Conservation (phyloP, 2,329 filamentous ascomycete species). For the Phialophora expanda region DNA sequence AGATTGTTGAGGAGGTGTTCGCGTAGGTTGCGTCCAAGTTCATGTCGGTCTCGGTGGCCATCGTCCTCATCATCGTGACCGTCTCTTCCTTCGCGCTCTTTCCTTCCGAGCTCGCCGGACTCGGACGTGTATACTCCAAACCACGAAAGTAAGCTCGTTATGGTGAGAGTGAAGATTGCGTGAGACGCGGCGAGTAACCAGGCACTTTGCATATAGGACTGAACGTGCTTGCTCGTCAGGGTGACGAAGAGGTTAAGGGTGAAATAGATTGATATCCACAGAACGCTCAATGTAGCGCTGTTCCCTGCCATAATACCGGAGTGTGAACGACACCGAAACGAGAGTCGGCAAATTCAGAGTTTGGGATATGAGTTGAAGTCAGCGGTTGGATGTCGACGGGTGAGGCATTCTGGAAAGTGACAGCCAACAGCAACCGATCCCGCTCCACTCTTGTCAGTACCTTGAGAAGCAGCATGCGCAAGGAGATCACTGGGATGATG, state of each 20-base stretch:
- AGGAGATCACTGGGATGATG: background rate
- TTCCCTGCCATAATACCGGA: background rate
- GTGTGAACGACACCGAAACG: background rate
- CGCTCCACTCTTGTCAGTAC: background rate
- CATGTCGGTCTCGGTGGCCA: background rate
- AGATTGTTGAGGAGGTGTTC: background rate
- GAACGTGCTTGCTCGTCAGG: slow-evolving; percentile 24
- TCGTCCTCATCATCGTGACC: background rate
- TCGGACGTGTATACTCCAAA: background rate
- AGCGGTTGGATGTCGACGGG: background rate
- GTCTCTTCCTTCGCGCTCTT: background rate
- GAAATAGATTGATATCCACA: slow-evolving; percentile 25
- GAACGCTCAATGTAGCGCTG: background rate
- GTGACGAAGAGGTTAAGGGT: slow-evolving; percentile 31
- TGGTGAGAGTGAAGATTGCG: slow-evolving; percentile 21
- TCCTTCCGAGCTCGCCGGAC: background rate
- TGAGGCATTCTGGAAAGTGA: background rate
- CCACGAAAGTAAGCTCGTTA: slow-evolving; percentile 6
- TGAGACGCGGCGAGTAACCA: slow-evolving; percentile 29
- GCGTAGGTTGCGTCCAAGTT: background rate
- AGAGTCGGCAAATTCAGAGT: background rate
- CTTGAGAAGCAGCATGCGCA: background rate
- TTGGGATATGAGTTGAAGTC: slow-evolving; percentile 1
- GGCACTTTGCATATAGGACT: slow-evolving; percentile 17
- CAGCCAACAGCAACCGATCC: background rate